These are phyloP conservation scores for Boeremia exigua DNA, from an alignment of 2,329 filamentous ascomycete genomes.

Conservation along the genomic window DNA sequence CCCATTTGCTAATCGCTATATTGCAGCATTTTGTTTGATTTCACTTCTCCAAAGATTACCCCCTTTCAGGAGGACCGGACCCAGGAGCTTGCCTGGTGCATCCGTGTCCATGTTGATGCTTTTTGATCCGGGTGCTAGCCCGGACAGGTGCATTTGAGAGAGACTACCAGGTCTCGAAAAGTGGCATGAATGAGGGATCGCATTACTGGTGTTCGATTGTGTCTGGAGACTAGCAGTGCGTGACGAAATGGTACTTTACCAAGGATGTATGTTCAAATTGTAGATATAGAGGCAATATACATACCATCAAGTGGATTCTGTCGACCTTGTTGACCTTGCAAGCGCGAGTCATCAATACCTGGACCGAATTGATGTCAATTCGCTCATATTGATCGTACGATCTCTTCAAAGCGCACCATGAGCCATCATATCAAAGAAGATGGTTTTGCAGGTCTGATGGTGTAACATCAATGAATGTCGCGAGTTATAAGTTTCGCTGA, in stretches of 20 bases:
- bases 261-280: background rate
- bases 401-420: background rate
- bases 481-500: background rate
- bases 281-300: conserved; percentile 4
- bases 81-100: conserved; percentile 25
- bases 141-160: conserved; percentile 23
- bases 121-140: conserved; percentile 40
- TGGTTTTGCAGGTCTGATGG: background rate
- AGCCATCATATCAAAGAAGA: background rate
- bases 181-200: conserved; percentile 18
- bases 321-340: background rate
- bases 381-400: no score
- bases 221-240: background rate
- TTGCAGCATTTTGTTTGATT: conserved; percentile 16
- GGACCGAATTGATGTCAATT: no score
- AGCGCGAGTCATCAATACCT: no score
- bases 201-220: conserved; percentile 13
- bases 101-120: conserved; percentile 39
- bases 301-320: background rate
- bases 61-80: conserved; percentile 42
- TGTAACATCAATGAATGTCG: background rate
- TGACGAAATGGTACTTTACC: background rate
- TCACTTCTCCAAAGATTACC: conserved; percentile 40
- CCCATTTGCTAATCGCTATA: background rate
- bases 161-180: conserved; percentile 20